These are phyloP conservation scores for Rugosomyces carneus DNA, from an alignment of 1,284 basidiomycete genomes.

Conservation along the genomic window DNA sequence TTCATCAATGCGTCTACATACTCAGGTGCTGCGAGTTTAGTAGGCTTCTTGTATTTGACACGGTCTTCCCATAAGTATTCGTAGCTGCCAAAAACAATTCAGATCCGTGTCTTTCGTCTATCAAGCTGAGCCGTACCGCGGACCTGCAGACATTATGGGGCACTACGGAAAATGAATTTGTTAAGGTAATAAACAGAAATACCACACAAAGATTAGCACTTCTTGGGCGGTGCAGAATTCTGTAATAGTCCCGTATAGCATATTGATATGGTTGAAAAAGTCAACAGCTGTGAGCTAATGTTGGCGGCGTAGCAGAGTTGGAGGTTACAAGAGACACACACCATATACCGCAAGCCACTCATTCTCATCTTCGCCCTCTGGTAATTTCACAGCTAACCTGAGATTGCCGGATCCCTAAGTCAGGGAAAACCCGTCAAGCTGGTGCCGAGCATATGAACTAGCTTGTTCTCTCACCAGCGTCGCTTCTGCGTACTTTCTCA, in stretches of 20 bases:
- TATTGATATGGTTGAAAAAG: slow-evolving; percentile 95
- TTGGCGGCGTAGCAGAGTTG: background rate
- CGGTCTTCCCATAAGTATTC: slow-evolving; percentile 99
- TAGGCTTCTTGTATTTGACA: slow-evolving; percentile 85
- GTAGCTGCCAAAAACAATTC: slow-evolving; percentile 50
- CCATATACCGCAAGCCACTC: slow-evolving; percentile 98
- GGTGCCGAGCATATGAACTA: background rate
- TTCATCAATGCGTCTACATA: slow-evolving; percentile 99
- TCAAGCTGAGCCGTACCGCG: slow-evolving; percentile 50
- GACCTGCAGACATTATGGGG: slow-evolving; percentile 98
- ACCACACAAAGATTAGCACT: slow-evolving; percentile 33
- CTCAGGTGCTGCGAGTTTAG: slow-evolving; percentile 89
- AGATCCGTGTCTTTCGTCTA: background rate
- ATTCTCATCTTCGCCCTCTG: slow-evolving; percentile 91
- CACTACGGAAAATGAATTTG: slow-evolving; percentile 48
- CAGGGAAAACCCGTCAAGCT: slow-evolving; percentile 12
- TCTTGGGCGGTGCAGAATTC: slow-evolving; percentile 95
- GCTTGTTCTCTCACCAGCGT: slow-evolving; percentile 62
- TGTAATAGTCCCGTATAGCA: slow-evolving; percentile 93
- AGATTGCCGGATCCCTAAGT: slow-evolving; percentile 88
- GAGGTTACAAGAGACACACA: slow-evolving; percentile 37
- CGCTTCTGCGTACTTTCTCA: slow-evolving; percentile 95
- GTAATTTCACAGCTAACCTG: slow-evolving; percentile 82
- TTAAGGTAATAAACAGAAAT: background rate
- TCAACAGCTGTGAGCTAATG: slow-evolving; percentile 71